Base-by-base conservation (phyloP, 768 basidiomycete genomes). In the Kwoniella dendrophila region DNA sequence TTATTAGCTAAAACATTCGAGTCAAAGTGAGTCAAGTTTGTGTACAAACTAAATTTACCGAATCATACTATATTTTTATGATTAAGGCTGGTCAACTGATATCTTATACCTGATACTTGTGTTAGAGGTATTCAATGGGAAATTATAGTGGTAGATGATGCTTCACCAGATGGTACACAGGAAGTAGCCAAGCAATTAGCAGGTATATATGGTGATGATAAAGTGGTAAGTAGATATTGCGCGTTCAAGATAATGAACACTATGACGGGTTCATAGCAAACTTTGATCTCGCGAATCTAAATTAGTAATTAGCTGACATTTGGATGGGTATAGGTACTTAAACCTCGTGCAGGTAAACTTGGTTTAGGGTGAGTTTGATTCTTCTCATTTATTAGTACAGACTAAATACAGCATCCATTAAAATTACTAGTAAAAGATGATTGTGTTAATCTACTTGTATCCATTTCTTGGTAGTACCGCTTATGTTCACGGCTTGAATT, bases 161-260 rank as follows among this genome's bases (percentile, higher is more conserved):
- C 90, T 33, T 90, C 89, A 76, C 92, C 92, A 2, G 92, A 94
- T 76, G 92, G 92, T 11, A 94, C 92, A 0, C 91, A 90, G 76
- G 91, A 94, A 59, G 84, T 94, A 36, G 92, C 92, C 3, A 82
- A 75, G 69, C 88, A 94, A 77, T 83, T 95, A 33, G 85, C 88
- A n/a, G 77, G 71, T 2, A 83, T 87, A 20, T 95, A 93, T 73
- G 92, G 92, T 7, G 87, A 89, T 66, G 89, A 94, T 73, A 87
- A 86, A 74, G 86, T 95, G 64, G 90, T 90, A 67, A 27, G 86
- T 80, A n/a, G 5, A 27, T 22, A 11, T 8, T 43, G 55, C 32
- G 44, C 16, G 49, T 50, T 10, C 14, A 20, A n/a, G n/a, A n/a
- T 6, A 11, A 27, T 26, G 26, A 8, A 6, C 5, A 29, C 49